phyloP scores from a whole-genome alignment of 257 asterid species.

The Pogostemon cablin region DNA sequence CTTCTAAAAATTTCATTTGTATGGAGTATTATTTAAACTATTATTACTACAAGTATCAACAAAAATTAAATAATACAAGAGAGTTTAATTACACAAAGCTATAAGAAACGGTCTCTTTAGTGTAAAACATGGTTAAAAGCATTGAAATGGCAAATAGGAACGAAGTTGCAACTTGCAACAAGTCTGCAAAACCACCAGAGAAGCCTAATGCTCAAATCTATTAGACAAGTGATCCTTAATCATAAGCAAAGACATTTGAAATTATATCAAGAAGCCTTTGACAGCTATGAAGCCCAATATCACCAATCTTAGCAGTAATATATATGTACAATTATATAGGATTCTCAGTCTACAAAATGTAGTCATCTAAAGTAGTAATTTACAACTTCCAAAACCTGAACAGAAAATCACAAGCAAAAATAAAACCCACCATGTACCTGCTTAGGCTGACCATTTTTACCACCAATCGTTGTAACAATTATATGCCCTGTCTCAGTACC shows the following conservation, averaged over 20 bases:
- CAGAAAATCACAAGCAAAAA: neutral
- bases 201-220: neutral
- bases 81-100: neutral
- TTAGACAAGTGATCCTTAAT: neutral
- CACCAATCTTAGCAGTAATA: neutral
- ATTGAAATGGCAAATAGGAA: neutral
- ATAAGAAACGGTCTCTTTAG: neutral
- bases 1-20: neutral
- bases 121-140: neutral
- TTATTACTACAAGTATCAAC: neutral
- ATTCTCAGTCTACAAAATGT: neutral
- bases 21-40: neutral
- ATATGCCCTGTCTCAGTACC: conserved; percentile 97
- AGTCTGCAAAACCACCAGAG: neutral
- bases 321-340: neutral
- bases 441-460: conserved; percentile 89
- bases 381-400: neutral
- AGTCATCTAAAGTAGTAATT: neutral
- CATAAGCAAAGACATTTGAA: neutral
- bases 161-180: neutral
- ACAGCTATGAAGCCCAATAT: neutral
- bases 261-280: neutral
- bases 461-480: conserved; percentile 92
- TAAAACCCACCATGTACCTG: conserved; percentile 52
- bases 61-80: neutral